Percentiles rank a stretch among this genome's conserved stretches.
These are phyloP conservation scores for Triangularia setosa DNA, from an alignment of 2,329 filamentous ascomycete genomes.

Conservation along the genomic window DNA sequence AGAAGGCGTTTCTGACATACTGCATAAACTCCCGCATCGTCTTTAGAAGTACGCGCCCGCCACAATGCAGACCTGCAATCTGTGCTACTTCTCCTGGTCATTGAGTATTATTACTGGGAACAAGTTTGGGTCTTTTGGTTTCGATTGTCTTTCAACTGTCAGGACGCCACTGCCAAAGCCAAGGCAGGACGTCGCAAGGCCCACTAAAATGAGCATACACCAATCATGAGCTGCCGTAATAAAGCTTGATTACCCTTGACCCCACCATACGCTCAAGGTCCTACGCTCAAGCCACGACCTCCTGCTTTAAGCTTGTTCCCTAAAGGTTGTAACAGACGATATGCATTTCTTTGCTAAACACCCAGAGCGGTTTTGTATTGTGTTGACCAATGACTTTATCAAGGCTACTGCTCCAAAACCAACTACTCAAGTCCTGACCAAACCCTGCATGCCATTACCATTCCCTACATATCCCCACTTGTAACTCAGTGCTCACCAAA, in stretches of 20 bases:
- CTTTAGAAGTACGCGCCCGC: neutral
- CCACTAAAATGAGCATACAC: neutral
- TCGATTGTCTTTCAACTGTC: neutral
- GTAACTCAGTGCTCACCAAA: slow-evolving; percentile 29
- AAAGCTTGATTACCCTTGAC: neutral
- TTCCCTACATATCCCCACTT: neutral
- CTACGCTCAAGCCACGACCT: too few species aligned
- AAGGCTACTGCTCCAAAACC: neutral
- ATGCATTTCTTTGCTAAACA: neutral
- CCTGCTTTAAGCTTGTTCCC: too few species aligned
- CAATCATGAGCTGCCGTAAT: neutral
- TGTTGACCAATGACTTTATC: neutral
- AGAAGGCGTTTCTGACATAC: slow-evolving; percentile 30
- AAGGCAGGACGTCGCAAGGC: too few species aligned
- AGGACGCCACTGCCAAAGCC: neutral
- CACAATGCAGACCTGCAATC: neutral
- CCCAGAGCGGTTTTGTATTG: neutral
- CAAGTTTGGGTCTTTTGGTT: neutral
- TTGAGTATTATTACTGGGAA: neutral
- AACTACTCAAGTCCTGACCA: neutral
- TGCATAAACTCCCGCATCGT: slow-evolving; percentile 31
- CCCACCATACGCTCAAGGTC: neutral
- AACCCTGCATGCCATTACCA: neutral
- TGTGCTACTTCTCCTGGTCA: slow-evolving; percentile 19
- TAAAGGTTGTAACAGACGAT: too few species aligned